These are phyloP conservation scores for Delonix regia DNA, from an alignment of 306 rosid species.

Conservation along the genomic window DNA sequence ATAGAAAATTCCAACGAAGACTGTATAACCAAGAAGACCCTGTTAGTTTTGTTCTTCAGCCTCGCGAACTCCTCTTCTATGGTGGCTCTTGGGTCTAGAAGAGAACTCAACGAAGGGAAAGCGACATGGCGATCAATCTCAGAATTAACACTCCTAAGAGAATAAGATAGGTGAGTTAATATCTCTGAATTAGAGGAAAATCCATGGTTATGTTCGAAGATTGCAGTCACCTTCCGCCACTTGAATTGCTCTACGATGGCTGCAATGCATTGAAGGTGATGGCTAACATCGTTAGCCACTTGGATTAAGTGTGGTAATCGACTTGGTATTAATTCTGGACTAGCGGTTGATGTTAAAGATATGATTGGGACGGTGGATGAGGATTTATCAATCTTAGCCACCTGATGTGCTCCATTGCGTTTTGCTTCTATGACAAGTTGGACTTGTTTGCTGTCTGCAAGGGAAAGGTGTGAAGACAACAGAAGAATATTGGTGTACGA, in stretches of 20 bases:
- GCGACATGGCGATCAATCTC: constrained; percentile 44
- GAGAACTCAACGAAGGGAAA: constrained; percentile 40
- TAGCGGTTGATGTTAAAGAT: constrained; percentile 34
- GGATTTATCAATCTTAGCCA: too few relatives aligned
- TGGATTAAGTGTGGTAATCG: constrained; percentile 31
- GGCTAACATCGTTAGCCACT: constrained; percentile 42
- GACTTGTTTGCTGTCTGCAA: constrained; percentile 37
- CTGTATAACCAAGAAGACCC: constrained; percentile 52
- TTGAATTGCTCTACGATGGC: constrained; percentile 46
- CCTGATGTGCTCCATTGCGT: constrained; percentile 39
- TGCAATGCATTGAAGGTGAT: constrained; percentile 48
- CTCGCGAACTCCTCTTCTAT: constrained; percentile 44
- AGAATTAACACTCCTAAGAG: constrained; percentile 40
- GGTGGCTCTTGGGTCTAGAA: constrained; percentile 30
- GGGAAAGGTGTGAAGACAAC: neutral
- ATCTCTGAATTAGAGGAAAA: constrained; percentile 24
- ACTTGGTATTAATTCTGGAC: too few relatives aligned
- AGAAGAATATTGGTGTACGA: too few relatives aligned
- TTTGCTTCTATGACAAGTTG: constrained; percentile 48
- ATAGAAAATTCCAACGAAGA: constrained; percentile 46
- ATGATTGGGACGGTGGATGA: constrained; percentile 32
- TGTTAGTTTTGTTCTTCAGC: constrained; percentile 49
- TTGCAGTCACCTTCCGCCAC: constrained; percentile 54
- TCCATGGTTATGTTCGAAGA: constrained; percentile 39
- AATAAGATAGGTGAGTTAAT: constrained; percentile 39